Percentiles rank a stretch among this genome's conserved stretches.
These are phyloP conservation scores for Santalum album DNA, from an alignment of 164 flowering plant genomes.

Conservation along the genomic window DNA sequence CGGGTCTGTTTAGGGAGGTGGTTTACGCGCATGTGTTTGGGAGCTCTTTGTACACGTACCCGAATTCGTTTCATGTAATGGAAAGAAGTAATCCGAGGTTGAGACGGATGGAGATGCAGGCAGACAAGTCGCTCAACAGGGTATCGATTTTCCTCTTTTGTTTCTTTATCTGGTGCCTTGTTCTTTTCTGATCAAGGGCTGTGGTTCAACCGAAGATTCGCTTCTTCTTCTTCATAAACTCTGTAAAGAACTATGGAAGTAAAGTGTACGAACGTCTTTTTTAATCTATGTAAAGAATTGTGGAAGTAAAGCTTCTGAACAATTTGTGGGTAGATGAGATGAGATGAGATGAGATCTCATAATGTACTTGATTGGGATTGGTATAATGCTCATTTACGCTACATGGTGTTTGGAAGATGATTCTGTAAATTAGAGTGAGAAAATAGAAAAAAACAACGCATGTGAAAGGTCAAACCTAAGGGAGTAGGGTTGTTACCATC, in stretches of 20 bases:
- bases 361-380: too few relatives aligned
- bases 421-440: too few relatives aligned
- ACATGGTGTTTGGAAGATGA: too few relatives aligned
- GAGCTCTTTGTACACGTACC: conserved; percentile 31
- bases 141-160: conserved; percentile 46
- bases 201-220: too few relatives aligned
- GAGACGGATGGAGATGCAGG: conserved; percentile 48
- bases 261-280: not conserved
- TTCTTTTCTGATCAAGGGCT: conserved; percentile 30
- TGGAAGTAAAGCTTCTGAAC: conserved; percentile 4
- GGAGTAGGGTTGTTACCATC: too few relatives aligned
- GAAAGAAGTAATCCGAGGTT: conserved; percentile 29
- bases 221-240: too few relatives aligned
- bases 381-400: too few relatives aligned
- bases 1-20: conserved; percentile 50
- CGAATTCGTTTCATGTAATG: conserved; percentile 29
- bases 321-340: not conserved
- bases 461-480: too few relatives aligned
- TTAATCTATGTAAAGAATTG: conserved; percentile 13
- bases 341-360: too few relatives aligned
- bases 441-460: too few relatives aligned
- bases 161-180: conserved; percentile 44
- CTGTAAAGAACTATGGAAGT: too few relatives aligned
- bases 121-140: conserved; percentile 41
- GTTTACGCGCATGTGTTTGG: conserved; percentile 47